Evolutionary conservation across 768 basidiomycete genomes (phyloP).

Genomic region (Termitomyces eurrhizus): DNA sequence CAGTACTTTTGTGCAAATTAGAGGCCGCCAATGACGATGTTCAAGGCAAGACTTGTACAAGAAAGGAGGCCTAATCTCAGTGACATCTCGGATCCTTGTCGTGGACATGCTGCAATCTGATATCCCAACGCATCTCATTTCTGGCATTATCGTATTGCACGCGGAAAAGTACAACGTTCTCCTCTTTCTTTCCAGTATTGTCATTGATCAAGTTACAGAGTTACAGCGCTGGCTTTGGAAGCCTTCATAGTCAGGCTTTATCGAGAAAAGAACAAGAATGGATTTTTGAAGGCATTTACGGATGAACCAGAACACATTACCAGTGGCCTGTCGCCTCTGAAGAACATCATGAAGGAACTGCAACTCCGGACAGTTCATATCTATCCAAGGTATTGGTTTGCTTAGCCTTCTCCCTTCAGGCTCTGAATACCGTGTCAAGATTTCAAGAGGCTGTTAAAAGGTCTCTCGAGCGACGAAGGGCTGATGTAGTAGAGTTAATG

Average conservation of each 20-base stretch:
- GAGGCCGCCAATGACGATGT: not conserved
- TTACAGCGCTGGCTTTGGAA: slow-evolving; percentile 79
- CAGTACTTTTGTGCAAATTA: slow-evolving; percentile 14
- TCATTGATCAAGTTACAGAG: slow-evolving; percentile 39
- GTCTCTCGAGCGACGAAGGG: slow-evolving; percentile 75
- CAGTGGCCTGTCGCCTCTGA: slow-evolving; percentile 86
- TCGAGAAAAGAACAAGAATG: slow-evolving; percentile 82
- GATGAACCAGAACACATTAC: slow-evolving; percentile 96
- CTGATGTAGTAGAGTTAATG: slow-evolving; percentile 90
- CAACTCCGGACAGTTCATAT: slow-evolving; percentile 87
- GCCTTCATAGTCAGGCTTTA: slow-evolving; percentile 92
- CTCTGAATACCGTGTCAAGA: slow-evolving; percentile 34
- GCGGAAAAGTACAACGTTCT: slow-evolving; percentile 69
- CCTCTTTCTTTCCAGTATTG: slow-evolving; percentile 1
- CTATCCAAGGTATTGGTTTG: slow-evolving; percentile 69
- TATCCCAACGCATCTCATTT: slow-evolving; percentile 81
- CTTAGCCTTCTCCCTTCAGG: not conserved
- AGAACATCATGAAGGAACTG: slow-evolving; percentile 89
- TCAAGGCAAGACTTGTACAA: slow-evolving; percentile 81
- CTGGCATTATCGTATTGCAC: slow-evolving; percentile 86
- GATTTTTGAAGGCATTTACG: slow-evolving; percentile 95
- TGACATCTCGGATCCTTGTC: slow-evolving; percentile 91
- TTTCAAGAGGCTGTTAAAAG: slow-evolving; percentile 89
- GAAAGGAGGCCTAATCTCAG: slow-evolving; percentile 83
- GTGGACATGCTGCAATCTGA: slow-evolving; percentile 91